These are phyloP conservation scores for Nemania sp. DNA, from an alignment of 2,329 filamentous ascomycete species.

Conservation along the genomic window DNA sequence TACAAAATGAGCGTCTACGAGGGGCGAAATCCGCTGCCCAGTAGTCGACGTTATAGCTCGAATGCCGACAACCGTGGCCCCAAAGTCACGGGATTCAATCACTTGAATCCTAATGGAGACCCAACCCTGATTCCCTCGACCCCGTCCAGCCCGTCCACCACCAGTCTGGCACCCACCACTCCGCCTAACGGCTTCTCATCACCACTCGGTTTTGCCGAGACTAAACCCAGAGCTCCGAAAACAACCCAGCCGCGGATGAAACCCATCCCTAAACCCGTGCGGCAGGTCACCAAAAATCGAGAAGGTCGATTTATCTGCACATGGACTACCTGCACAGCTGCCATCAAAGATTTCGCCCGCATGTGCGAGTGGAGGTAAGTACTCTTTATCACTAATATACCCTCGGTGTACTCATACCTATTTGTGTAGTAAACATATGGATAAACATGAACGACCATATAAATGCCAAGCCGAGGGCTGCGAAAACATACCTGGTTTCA, in stretches of 20 bases:
- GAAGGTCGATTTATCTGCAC: conserved; percentile 84
- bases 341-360: conserved; percentile 73
- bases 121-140: conserved; percentile 38
- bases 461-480: conserved; percentile 85
- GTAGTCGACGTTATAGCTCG: conserved; percentile 62
- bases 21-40: conserved; percentile 56
- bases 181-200: conserved; percentile 31
- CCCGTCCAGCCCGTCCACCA: conserved; percentile 37
- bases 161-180: conserved; percentile 36
- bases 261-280: conserved; percentile 69
- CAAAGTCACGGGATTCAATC: conserved; percentile 58
- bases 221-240: conserved; percentile 16
- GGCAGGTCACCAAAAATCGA: conserved; percentile 69
- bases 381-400: neutral
- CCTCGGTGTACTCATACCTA: conserved; percentile 40
- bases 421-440: conserved; percentile 87
- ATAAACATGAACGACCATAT: conserved; percentile 95
- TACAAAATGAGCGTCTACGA: conserved; percentile 65
- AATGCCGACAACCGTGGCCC: conserved; percentile 58
- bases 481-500: conserved; percentile 93
- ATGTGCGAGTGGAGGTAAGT: conserved; percentile 96
- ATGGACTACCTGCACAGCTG: conserved; percentile 74
- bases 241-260: conserved; percentile 57
- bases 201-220: conserved; percentile 22
- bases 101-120: conserved; percentile 54